Conservation (phyloP, 768 basidiomycete genomes). For the Tephrocybe sp. region DNA sequence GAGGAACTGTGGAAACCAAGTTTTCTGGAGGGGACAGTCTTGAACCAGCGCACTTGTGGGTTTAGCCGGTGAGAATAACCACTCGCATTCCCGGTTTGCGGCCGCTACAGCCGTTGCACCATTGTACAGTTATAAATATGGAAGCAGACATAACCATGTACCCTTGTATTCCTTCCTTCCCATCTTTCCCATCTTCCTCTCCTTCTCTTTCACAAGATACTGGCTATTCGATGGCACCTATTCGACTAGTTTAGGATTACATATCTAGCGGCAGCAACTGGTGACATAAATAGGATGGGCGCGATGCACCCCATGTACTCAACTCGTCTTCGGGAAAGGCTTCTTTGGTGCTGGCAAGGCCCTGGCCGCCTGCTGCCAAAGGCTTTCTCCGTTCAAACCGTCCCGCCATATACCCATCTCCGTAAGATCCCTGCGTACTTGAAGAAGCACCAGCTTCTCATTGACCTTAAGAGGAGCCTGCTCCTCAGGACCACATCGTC, state of each 20-base stretch:
- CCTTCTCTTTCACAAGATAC: neutral
- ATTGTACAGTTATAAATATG: constrained; percentile 28
- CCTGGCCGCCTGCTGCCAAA: constrained; percentile 29
- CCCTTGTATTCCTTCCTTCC: neutral
- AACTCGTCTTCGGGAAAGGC: no score
- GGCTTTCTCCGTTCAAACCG: constrained; percentile 24
- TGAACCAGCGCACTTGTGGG: constrained; percentile 87
- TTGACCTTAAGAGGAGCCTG: constrained; percentile 21
- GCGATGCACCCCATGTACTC: no score
- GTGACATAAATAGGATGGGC: no score
- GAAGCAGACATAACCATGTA: neutral
- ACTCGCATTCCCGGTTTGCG: constrained; percentile 79
- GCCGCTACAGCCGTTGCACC: constrained; percentile 81
- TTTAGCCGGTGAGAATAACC: constrained; percentile 59
- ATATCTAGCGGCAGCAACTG: no score
- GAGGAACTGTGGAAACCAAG: constrained; percentile 79
- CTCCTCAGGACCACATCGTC: constrained; percentile 21
- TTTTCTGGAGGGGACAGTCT: constrained; percentile 94
- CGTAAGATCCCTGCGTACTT: constrained; percentile 27
- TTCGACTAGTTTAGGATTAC: no score
- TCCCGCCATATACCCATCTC: constrained; percentile 39
- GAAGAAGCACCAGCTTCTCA: constrained; percentile 23
- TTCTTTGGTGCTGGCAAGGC: constrained; percentile 13
- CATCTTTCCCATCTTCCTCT: neutral
- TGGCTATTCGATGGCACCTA: no score